A percentile compares a stretch with the other conserved stretches of the same genome.
Evolutionary conservation across 2,329 filamentous ascomycete genomes (phyloP).

Genomic region (Colletotrichum sp.): DNA sequence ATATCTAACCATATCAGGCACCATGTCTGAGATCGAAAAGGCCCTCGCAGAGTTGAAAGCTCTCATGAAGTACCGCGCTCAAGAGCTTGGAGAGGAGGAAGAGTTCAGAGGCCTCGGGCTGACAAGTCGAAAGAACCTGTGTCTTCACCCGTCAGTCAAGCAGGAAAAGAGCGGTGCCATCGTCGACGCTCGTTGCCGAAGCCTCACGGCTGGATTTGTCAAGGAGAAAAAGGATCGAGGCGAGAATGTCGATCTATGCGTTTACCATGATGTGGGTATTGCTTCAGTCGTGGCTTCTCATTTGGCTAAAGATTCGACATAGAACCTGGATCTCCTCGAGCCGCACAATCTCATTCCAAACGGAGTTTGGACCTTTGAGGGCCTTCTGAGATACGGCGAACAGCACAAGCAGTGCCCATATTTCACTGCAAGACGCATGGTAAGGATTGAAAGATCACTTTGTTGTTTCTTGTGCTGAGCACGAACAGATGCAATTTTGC

Average conservation of each 20-base stretch:
- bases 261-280: slow-evolving; percentile 83
- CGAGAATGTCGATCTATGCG: slow-evolving; percentile 91
- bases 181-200: slow-evolving; percentile 95
- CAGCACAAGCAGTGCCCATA: slow-evolving; percentile 97
- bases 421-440: slow-evolving; percentile 94
- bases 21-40: slow-evolving; percentile 99
- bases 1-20: slow-evolving; percentile 54
- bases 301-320: background rate
- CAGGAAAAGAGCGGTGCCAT: slow-evolving; percentile 93
- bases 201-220: slow-evolving; percentile 94
- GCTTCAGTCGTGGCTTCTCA: background rate
- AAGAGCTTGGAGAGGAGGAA: slow-evolving; percentile 88
- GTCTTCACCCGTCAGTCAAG: slow-evolving; percentile 94
- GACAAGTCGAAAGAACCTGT: slow-evolving; percentile 96
- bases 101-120: slow-evolving; percentile 92
- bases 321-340: slow-evolving; percentile 94
- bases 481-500: slow-evolving; percentile 87
- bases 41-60: slow-evolving; percentile 89
- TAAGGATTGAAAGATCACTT: slow-evolving; percentile 39
- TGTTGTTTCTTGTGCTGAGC: background rate
- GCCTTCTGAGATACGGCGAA: slow-evolving; percentile 87
- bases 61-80: slow-evolving; percentile 91
- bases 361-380: slow-evolving; percentile 95
- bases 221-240: slow-evolving; percentile 97
- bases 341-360: slow-evolving; percentile 94